A percentile compares a stretch with the other conserved stretches of the same genome.
These are phyloP conservation scores for Yamadazyma phyllophila DNA, from an alignment of 805 yeast species.

Conservation along the genomic window DNA sequence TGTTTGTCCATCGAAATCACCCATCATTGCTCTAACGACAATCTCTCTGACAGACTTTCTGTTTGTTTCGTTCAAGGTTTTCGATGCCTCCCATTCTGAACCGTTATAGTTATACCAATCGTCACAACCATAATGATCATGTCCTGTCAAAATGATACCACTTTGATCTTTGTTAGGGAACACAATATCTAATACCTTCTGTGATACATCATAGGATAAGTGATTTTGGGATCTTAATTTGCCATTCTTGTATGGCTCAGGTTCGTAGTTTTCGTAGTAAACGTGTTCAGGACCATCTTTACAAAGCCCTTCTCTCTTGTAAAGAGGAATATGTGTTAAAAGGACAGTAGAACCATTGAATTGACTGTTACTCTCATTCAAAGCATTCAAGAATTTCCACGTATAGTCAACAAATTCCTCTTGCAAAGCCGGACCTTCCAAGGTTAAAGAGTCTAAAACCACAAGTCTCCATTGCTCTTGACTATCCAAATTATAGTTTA, in stretches of 20 bases:
- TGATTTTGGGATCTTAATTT: conserved; percentile 83
- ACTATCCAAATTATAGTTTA: conserved; percentile 61
- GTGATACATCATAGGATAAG: conserved; percentile 62
- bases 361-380: conserved; percentile 44
- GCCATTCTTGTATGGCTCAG: conserved; percentile 68
- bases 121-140: conserved; percentile 94
- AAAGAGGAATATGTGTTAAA: conserved; percentile 87
- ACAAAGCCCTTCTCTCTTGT: conserved; percentile 79
- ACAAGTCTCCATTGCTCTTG: conserved; percentile 83
- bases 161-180: conserved; percentile 61
- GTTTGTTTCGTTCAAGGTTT: conserved; percentile 22
- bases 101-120: conserved; percentile 51
- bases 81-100: conserved; percentile 61
- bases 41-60: conserved; percentile 60
- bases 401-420: conserved; percentile 64
- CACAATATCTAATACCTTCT: conserved; percentile 65
- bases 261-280: conserved; percentile 49
- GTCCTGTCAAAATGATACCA: conserved; percentile 88
- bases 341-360: conserved; percentile 80
- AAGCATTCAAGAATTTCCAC: conserved; percentile 67
- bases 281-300: conserved; percentile 72
- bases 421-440: conserved; percentile 90
- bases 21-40: conserved; percentile 94
- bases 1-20: conserved; percentile 86
- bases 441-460: conserved; percentile 75